Percentiles rank a stretch among this genome's conserved stretches.
Conservation (phyloP, 2,329 filamentous ascomycete species). For the Neofusicoccum sp. region DNA sequence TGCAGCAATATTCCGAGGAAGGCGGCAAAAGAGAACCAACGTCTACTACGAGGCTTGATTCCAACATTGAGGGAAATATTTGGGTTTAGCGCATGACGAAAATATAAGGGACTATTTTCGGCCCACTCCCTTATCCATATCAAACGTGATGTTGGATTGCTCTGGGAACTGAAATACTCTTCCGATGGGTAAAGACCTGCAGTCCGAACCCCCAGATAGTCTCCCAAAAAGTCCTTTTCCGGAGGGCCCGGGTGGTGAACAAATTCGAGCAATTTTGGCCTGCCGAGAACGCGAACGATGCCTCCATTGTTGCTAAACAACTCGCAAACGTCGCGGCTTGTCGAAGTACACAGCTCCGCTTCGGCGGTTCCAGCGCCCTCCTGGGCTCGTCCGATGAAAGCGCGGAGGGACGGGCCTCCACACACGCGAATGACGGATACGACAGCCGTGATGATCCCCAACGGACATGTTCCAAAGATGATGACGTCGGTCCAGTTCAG, state of each 20-base stretch:
- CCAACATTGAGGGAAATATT: slow-evolving; percentile 27
- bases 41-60: slow-evolving; percentile 17
- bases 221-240: slow-evolving; percentile 23
- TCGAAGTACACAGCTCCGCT: slow-evolving; percentile 43
- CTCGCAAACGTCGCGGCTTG: slow-evolving; percentile 26
- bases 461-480: slow-evolving; percentile 36
- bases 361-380: slow-evolving; percentile 37
- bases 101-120: slow-evolving; percentile 22
- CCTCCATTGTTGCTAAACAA: slow-evolving; percentile 16
- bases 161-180: background rate
- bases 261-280: slow-evolving; percentile 27
- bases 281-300: slow-evolving; percentile 20
- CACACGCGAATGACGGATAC: slow-evolving; percentile 31
- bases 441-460: slow-evolving; percentile 44
- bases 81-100: slow-evolving; percentile 23
- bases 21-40: slow-evolving; percentile 21
- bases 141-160: background rate
- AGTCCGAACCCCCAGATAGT: slow-evolving; percentile 19
- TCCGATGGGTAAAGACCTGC: background rate
- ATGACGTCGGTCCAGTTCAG: slow-evolving; percentile 28
- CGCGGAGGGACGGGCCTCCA: slow-evolving; percentile 31
- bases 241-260: background rate
- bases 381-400: slow-evolving; percentile 41
- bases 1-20: slow-evolving; percentile 18
- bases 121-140: slow-evolving; percentile 27